These are phyloP conservation scores for Candida glaebosa DNA, from an alignment of 805 yeast genomes.

Conservation along the genomic window DNA sequence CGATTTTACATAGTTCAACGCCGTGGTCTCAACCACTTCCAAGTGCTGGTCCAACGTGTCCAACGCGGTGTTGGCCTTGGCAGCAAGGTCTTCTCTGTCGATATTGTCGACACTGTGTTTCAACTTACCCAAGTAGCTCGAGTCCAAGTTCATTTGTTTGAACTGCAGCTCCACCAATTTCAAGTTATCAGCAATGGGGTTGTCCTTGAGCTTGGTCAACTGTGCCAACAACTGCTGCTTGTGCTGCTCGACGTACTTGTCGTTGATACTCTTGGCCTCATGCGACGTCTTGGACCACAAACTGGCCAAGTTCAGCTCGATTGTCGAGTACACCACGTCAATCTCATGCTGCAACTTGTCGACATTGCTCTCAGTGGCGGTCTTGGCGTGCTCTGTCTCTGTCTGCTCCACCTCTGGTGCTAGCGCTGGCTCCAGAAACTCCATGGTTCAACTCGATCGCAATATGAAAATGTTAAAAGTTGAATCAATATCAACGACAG, in stretches of 20 bases:
- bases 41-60: slow-evolving; percentile 69
- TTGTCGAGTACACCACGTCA: slow-evolving; percentile 43
- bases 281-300: slow-evolving; percentile 34
- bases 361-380: slow-evolving; percentile 50
- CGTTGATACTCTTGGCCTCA: slow-evolving; percentile 28
- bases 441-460: too few species aligned
- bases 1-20: slow-evolving; percentile 56
- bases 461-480: too few species aligned
- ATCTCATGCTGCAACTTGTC: slow-evolving; percentile 51
- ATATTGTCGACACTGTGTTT: background rate
- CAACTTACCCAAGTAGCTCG: background rate
- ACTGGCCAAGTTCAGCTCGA: slow-evolving; percentile 37
- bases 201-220: slow-evolving; percentile 21
- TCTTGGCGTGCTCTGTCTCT: slow-evolving; percentile 9
- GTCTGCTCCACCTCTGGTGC: slow-evolving; percentile 13
- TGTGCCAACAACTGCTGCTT: slow-evolving; percentile 26
- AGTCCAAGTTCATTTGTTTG: slow-evolving; percentile 16
- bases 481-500: background rate
- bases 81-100: slow-evolving; percentile 14
- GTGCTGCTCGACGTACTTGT: slow-evolving; percentile 26
- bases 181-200: slow-evolving; percentile 20
- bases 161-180: slow-evolving; percentile 26
- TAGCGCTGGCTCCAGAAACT: slow-evolving; percentile 28
- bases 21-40: slow-evolving; percentile 68
- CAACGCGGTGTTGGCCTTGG: slow-evolving; percentile 51